Evolutionary conservation across 768 basidiomycete species (phyloP).

Genomic region (Boletus tomentosulus): DNA sequence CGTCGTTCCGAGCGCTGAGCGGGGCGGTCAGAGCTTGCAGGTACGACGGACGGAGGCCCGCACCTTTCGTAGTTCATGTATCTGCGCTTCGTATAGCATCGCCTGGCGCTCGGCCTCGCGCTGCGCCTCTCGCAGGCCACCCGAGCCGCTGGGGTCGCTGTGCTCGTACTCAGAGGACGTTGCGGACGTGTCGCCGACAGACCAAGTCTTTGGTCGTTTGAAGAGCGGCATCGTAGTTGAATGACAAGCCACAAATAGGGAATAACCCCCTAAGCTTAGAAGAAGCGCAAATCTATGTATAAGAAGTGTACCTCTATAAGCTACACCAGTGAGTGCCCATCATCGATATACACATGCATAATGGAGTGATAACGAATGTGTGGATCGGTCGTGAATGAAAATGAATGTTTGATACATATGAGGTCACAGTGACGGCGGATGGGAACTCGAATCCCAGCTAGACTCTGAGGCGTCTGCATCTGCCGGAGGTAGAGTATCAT

Average conservation of each 20-base stretch:
- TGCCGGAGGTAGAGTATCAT: background rate
- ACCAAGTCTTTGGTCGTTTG: slow-evolving; percentile 33
- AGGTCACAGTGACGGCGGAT: background rate
- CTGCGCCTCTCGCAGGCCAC: slow-evolving; percentile 12
- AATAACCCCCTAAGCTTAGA: background rate
- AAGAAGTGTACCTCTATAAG: too few species aligned
- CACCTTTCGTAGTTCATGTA: slow-evolving; percentile 23
- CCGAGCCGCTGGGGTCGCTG: background rate
- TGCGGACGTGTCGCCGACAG: slow-evolving; percentile 9
- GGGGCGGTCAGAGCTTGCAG: background rate
- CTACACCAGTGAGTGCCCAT: too few species aligned
- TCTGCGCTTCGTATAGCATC: slow-evolving; percentile 23
- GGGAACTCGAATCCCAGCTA: too few species aligned
- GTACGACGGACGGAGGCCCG: background rate
- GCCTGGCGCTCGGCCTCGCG: slow-evolving; percentile 22
- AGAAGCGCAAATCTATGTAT: too few species aligned
- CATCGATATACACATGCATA: background rate
- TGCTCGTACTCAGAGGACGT: slow-evolving; percentile 12
- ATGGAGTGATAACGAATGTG: background rate
- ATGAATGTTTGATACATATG: background rate
- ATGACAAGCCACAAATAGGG: background rate
- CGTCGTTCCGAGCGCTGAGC: slow-evolving; percentile 13
- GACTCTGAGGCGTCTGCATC: too few species aligned
- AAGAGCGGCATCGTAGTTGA: slow-evolving; percentile 28
- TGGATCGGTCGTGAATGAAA: too few species aligned